Evolutionary conservation across 768 basidiomycete species (phyloP), one percentile per base, ranked within the genome.

Genomic region (Auriculariales sp.): DNA sequence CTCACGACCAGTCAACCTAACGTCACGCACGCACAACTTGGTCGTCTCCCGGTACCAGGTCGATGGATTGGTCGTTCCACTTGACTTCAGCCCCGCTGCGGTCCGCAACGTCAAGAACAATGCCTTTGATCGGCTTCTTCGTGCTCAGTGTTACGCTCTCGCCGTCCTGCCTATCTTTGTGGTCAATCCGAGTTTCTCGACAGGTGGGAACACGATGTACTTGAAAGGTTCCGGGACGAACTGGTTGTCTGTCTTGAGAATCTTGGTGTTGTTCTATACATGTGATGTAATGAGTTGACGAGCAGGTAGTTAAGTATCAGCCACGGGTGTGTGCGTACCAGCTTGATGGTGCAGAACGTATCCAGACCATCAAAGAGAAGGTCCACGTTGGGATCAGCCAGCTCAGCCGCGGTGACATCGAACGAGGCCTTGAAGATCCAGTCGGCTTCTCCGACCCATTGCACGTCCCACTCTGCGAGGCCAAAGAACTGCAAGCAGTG

Each of bases 211-310:
- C 25, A 52, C 47, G 53, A 71, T 64, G 58, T 61, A 67, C 54
- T 71, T 70, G 59, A 58, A 70, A 0, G 68, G 68, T 54, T 67
- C 64, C 9, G 67, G 67, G 17, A 88, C 63, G 61, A 83, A 83
- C 73, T 75, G 74, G 62, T 83, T 84, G 50, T 77, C 67, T 6
- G 74, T 60, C 4, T 64, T 56, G 4, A 78, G 61, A 25, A 84
- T 68, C 30, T 63, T 59, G 1, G 56, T 46, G 28, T 67, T 71
- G 55, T 84, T 81, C 78, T 81, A 50, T 0, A 25, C 1, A 19
- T 29, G 27, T 15, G 22, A 2, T 19, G 12, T 28, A 11, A 22
- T 39, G 15, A 14, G 24, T 48, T n/a, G 28, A 39, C 28, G 6
- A 47, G 53, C 27, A n/a, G 19, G 42, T 27, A 49, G 19, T 14